Evolutionary conservation across 371 early-diverging fungal species (phyloP), one percentile per base, ranked within the genome.

Genomic region (Cladochytrium tenue): DNA sequence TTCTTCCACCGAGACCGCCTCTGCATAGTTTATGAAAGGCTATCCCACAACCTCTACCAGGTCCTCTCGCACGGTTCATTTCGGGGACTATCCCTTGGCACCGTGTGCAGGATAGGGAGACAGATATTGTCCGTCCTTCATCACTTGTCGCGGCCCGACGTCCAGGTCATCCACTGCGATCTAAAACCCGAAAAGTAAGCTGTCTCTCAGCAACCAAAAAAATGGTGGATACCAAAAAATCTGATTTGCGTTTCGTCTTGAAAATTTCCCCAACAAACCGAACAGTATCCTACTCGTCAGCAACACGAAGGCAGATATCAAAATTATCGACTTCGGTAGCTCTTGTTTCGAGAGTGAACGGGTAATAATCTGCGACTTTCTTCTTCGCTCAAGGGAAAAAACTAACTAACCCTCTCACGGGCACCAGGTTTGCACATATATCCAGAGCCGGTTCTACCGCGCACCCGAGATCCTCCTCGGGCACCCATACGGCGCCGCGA

Each of bases 21-120:
- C 1, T 62, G 73, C 52, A 73, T 69, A n/a, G 94, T 94, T 0
- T 90, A 90, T 74, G 97, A 66, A 56, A 20, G 65, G 25, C 58
- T 70, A 3, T 51, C 58, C 10, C 20, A 43, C 25, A 70, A 66
- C 50, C 33, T 62, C n/a, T 71, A 71, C 57, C 68, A 71, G 51
- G 34, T 65, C 25, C 34, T 67, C 31, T 32, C 43, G 26, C 23
- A 57, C 1, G 58, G 56, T 2, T 5, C 26, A 4, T 75, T 71
- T 51, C 32, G 23, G 5, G 75, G 75, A 2, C 59, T 75, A 13
- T 36, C 67, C 15, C 60, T 75, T 25, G 20, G 17, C 13, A 20
- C 51, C n/a, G 61, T 73, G 17, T 53, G 66, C 4, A 55, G 52
- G 31, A 53, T 73, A 35, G 43, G 62, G 0, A 1, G 13, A 1